Conservation (phyloP, 495 filamentous ascomycete genomes). For the Peziza echinospora region DNA sequence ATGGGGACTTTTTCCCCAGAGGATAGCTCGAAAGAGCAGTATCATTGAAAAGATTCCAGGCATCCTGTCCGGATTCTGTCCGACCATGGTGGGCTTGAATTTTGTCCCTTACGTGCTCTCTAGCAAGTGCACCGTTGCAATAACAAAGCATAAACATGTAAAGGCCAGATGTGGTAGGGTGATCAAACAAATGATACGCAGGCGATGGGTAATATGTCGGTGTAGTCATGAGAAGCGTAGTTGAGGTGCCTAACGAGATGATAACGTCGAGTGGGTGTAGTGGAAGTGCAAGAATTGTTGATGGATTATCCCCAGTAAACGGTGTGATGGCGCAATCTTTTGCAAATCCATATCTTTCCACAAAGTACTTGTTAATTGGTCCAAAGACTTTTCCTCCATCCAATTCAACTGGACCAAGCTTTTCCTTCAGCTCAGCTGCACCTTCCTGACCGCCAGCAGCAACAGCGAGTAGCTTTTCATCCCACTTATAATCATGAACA, state of each 20-base stretch:
- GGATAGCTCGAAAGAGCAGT: constrained; percentile 40
- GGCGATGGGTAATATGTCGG: constrained; percentile 73
- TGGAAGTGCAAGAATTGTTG: constrained; percentile 79
- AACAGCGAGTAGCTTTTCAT: constrained; percentile 48
- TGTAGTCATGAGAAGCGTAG: constrained; percentile 92
- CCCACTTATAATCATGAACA: constrained; percentile 50
- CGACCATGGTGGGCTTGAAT: constrained; percentile 28
- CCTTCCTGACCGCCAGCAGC: constrained; percentile 42
- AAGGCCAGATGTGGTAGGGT: constrained; percentile 56
- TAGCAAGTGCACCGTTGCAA: constrained; percentile 87
- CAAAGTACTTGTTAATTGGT: constrained; percentile 50
- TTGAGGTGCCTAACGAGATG: constrained; percentile 81
- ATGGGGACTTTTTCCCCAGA: constrained; percentile 33
- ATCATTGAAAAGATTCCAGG: constrained; percentile 61
- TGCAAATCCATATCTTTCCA: constrained; percentile 50
- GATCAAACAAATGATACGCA: constrained; percentile 74
- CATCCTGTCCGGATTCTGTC: constrained; percentile 17
- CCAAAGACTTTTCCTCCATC: constrained; percentile 69
- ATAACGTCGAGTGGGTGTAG: constrained; percentile 74
- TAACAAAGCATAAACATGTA: constrained; percentile 99
- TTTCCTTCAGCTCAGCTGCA: constrained; percentile 45
- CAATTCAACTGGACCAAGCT: constrained; percentile 57
- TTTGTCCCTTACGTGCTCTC: constrained; percentile 65
- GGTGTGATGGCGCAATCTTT: constrained; percentile 51
- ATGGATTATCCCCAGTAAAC: constrained; percentile 89